Evolutionary conservation across 75 land plant genomes (phyloP).

Genomic region (Adiantum capillusveneris): DNA sequence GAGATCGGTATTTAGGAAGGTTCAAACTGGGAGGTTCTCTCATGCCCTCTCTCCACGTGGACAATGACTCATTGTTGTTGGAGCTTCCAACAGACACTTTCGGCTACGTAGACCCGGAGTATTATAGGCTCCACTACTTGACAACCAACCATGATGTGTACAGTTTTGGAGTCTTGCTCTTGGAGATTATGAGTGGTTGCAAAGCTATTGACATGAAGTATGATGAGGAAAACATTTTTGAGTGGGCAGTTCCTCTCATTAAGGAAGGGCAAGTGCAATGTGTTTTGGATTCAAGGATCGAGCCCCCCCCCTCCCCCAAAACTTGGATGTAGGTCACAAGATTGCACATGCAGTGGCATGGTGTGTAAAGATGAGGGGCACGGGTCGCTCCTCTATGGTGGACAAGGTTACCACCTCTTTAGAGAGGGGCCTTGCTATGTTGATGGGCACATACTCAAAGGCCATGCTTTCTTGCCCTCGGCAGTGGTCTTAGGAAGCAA

Average conservation of each 20-base stretch:
- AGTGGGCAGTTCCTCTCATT: conserved; percentile 88
- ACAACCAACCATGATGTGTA: conserved; percentile 86
- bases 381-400: conserved; percentile 88
- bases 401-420: conserved; percentile 76
- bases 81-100: conserved; percentile 80
- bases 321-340: conserved; percentile 44
- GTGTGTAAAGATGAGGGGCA: conserved; percentile 82
- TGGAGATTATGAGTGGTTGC: conserved; percentile 73
- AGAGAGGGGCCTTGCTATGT: conserved; percentile 66
- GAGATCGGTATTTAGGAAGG: no score
- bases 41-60: no score
- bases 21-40: no score
- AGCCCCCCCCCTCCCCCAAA: conserved; percentile 38
- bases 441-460: conserved; percentile 80
- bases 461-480: conserved; percentile 77
- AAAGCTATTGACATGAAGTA: conserved; percentile 77
- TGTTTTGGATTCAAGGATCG: conserved; percentile 55
- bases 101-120: conserved; percentile 84
- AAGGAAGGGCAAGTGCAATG: conserved; percentile 43
- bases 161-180: conserved; percentile 76
- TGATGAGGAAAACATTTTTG: conserved; percentile 62
- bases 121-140: conserved; percentile 78
- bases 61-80: conserved; percentile 58
- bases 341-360: conserved; percentile 65
- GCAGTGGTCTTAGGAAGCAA: conserved; percentile 80